Evolutionary conservation across 1,284 basidiomycete species (phyloP), one percentile per base, ranked within the genome.

Genomic region (Malassezia globosa): DNA sequence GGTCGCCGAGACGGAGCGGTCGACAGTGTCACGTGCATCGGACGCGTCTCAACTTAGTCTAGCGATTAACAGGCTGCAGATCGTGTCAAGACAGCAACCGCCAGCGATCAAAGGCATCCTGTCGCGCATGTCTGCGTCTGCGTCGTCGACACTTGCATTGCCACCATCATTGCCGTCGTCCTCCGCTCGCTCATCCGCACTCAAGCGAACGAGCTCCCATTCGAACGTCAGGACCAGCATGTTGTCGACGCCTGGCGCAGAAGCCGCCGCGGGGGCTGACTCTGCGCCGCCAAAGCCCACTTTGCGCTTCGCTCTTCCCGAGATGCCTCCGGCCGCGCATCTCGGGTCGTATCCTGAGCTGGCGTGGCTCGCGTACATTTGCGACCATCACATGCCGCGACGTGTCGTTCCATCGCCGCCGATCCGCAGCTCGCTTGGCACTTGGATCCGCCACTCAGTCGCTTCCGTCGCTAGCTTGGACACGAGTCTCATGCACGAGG

Each of bases 401-500:
- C 25, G 18, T 2, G 10, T 16, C 3, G 51, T 44, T 44, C 24
- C 37, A 33, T 7, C 53, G 52, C 35, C 11, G 2, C 2, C 35
- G n/a, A 10, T 18, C 8, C 35, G 35, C 35, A 14, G 21, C 2
- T 10, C n/a, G n/a, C 35, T 37, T 19, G 19, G 14, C 38, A 7
- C 16, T 36, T 8, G 6, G 31, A 22, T 49, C 5, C 35, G 46
- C 2, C 33, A 42, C 11, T 51, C 54, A 11, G 41, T 46, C 6
- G 48, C 45, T 14, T 43, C 41, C 10, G 21, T 43, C 24, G 27
- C 16, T 16, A 43, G 41, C 19, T 51, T 14, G 40, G 52, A 26
- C 34, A 46, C 8, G 46, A 51, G 5, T 47, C 48, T 11, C 44
- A 49, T 35, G 22, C 42, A 55, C 13, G 57, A 54, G 10, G 48